These are phyloP conservation scores for Septoria linicola DNA, from an alignment of 2,329 filamentous ascomycete genomes.

Conservation along the genomic window DNA sequence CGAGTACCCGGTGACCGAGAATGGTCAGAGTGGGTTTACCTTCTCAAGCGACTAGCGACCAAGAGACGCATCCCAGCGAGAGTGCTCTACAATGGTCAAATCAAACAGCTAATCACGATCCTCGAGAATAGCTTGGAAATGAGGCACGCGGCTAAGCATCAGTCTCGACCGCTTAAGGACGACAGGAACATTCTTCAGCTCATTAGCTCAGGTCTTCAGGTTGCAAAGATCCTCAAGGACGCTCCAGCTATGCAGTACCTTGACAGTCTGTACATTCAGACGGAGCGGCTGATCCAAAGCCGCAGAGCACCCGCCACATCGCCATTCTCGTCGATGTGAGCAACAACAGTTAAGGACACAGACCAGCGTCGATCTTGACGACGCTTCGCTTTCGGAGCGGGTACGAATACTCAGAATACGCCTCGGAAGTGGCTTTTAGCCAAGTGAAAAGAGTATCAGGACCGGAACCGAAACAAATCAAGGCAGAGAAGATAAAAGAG, in stretches of 20 bases:
- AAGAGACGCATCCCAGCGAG: constrained; percentile 81
- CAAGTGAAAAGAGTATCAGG: background rate
- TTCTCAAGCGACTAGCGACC: constrained; percentile 80
- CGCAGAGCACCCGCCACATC: constrained; percentile 28
- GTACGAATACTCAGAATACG: no score
- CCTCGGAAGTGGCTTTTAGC: no score
- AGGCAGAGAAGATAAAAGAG: background rate
- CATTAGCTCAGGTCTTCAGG: constrained; percentile 82
- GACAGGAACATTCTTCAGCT: constrained; percentile 85
- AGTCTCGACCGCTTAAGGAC: constrained; percentile 79
- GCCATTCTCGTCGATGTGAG: constrained; percentile 23
- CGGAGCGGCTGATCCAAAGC: constrained; percentile 70
- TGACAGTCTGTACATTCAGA: constrained; percentile 77
- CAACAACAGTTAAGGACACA: constrained; percentile 1
- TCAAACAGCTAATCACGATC: constrained; percentile 86
- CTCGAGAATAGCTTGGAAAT: constrained; percentile 86
- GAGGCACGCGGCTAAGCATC: constrained; percentile 80
- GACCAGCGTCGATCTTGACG: constrained; percentile 4
- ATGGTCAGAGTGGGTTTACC: constrained; percentile 90
- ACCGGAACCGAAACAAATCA: background rate
- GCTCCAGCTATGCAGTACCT: constrained; percentile 79
- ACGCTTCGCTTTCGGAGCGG: background rate
- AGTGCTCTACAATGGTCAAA: constrained; percentile 81
- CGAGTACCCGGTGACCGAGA: constrained; percentile 74
- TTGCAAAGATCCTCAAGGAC: constrained; percentile 84